Evolutionary conservation across 805 yeast species (phyloP).

Genomic region (Candida maris): DNA sequence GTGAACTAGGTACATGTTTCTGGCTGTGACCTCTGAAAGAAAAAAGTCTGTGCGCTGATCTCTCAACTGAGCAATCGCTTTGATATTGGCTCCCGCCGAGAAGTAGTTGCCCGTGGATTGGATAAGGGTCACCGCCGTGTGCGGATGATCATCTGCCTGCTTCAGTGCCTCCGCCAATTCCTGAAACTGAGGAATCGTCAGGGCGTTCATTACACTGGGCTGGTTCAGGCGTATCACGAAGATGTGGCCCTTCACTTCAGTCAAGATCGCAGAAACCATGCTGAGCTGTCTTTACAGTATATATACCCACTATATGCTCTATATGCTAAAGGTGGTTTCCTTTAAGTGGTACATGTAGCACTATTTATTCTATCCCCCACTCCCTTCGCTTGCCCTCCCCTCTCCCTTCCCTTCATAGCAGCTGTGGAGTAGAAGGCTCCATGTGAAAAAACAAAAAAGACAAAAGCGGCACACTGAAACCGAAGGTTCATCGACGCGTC

Average conservation of each 20-base stretch:
- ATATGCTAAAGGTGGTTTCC: no score
- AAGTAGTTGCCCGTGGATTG: constrained; percentile 72
- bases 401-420: no score
- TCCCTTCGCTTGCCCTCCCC: no score
- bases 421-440: no score
- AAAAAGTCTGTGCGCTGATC: constrained; percentile 19
- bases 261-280: no score
- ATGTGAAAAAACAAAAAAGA: no score
- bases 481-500: no score
- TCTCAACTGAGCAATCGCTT: constrained; percentile 27
- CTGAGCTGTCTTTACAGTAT: no score
- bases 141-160: constrained; percentile 58
- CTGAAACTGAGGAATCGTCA: constrained; percentile 61
- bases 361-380: no score
- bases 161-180: constrained; percentile 56
- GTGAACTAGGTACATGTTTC: constrained; percentile 67
- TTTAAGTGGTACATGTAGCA: no score
- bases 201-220: constrained; percentile 62
- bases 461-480: no score
- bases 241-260: constrained; percentile 18
- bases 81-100: constrained; percentile 81
- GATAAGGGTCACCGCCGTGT: constrained; percentile 61
- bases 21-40: constrained; percentile 41
- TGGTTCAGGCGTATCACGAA: constrained; percentile 60
- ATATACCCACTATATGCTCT: no score